Conservation (phyloP, 768 basidiomycete species). For the Podaxis rugospora region DNA sequence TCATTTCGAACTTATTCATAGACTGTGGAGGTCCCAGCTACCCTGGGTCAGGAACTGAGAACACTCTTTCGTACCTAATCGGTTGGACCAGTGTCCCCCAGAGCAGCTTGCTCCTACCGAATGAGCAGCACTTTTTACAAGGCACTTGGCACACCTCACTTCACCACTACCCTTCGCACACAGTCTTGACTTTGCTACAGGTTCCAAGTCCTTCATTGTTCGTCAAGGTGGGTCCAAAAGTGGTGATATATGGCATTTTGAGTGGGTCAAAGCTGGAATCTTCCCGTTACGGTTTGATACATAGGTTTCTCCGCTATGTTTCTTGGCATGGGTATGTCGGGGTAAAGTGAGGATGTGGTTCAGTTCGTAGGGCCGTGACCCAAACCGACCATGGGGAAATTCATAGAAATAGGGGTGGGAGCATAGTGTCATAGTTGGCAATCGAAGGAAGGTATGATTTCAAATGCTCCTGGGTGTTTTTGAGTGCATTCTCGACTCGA, state of each 20-base stretch:
- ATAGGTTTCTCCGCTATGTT: neutral
- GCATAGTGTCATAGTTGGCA: neutral
- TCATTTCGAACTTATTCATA: neutral
- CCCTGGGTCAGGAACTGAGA: neutral
- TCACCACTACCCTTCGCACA: too few species aligned
- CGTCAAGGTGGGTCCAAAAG: neutral
- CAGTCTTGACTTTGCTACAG: neutral
- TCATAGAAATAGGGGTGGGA: conserved; percentile 1
- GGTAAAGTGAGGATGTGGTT: neutral
- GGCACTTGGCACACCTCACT: too few species aligned
- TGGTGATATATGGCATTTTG: neutral
- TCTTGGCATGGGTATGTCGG: neutral
- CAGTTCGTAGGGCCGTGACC: neutral
- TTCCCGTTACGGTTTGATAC: neutral
- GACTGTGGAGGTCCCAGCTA: neutral
- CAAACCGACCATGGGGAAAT: neutral
- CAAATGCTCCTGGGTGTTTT: neutral
- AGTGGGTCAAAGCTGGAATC: neutral
- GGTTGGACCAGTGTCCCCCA: neutral
- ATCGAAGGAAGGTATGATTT: neutral
- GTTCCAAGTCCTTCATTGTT: neutral
- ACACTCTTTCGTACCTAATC: neutral
- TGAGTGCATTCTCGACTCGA: neutral
- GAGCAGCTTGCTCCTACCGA: neutral
- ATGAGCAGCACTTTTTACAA: too few species aligned